Evolutionary conservation across 441 rosid genomes (phyloP).

Genomic region (Syzygium syzygioides): DNA sequence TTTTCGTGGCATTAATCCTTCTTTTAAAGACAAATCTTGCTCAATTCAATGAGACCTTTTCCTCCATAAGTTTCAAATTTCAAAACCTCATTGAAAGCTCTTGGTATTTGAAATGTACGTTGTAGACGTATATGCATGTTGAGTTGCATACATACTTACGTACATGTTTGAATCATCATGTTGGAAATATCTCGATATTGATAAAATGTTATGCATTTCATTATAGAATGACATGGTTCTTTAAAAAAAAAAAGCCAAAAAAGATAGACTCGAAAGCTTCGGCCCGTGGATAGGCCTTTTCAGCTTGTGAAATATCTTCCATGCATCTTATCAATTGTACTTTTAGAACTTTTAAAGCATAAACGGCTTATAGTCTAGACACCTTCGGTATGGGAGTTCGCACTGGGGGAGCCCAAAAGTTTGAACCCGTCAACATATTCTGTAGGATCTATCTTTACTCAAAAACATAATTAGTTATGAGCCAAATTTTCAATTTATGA

Average conservation of each 20-base stretch:
- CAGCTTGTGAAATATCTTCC: background rate
- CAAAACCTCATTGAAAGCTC: background rate
- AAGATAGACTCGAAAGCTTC: background rate
- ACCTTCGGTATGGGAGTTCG: too few species aligned
- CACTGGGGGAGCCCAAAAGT: background rate
- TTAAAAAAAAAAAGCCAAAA: background rate
- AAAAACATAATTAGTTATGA: background rate
- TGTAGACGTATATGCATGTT: background rate
- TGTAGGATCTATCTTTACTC: rapidly evolving
- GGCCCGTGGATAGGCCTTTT: background rate
- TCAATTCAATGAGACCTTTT: background rate
- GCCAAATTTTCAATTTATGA: rapidly evolving
- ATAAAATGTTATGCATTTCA: too few species aligned
- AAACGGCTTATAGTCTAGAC: too few species aligned
- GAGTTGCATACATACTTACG: background rate
- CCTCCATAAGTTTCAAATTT: background rate
- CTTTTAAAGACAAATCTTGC: background rate
- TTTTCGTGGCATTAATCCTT: background rate
- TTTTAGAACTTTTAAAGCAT: too few species aligned
- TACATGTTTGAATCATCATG: background rate
- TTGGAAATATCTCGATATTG: background rate
- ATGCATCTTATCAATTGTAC: background rate
- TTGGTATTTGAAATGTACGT: background rate
- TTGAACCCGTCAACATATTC: background rate
- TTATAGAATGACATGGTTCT: background rate